A percentile compares a stretch with the other conserved stretches of the same genome.
These are phyloP conservation scores for Eucalyptus melliodora DNA, from an alignment of 345 rosid genomes.

Conservation along the genomic window DNA sequence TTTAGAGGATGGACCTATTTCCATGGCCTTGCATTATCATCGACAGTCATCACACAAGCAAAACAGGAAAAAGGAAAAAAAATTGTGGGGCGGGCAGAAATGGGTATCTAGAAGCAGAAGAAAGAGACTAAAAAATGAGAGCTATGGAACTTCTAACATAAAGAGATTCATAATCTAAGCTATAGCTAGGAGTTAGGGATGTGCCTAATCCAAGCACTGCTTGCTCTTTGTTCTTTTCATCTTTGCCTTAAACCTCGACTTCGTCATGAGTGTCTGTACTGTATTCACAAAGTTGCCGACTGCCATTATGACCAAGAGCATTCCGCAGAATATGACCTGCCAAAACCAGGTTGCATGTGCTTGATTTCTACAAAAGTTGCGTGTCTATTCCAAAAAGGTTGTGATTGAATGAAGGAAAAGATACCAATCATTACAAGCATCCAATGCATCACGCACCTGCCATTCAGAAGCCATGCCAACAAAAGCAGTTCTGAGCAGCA, in stretches of 20 bases:
- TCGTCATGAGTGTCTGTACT: constrained; percentile 62
- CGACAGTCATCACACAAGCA: background rate
- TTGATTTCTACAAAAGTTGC: background rate
- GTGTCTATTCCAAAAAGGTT: background rate
- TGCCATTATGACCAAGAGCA: constrained; percentile 85
- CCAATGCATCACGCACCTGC: constrained; percentile 44
- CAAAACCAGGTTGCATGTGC: background rate
- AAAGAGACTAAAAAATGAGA: constrained; percentile 3
- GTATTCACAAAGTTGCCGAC: constrained; percentile 86
- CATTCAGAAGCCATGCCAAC: constrained; percentile 70
- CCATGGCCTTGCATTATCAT: background rate
- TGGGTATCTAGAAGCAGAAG: background rate
- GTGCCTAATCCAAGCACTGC: constrained; percentile 43
- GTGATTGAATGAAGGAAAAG: background rate
- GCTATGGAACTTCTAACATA: background rate
- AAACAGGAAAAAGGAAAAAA: background rate
- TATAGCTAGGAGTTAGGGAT: background rate
- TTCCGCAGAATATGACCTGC: constrained; percentile 81
- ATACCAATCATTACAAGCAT: background rate
- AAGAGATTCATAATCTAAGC: background rate
- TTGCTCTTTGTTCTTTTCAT: constrained; percentile 88
- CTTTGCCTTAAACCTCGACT: constrained; percentile 94
- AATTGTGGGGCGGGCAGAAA: background rate
- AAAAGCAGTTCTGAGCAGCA: constrained; percentile 68
- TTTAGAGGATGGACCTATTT: background rate